Evolutionary conservation across 805 yeast genomes (phyloP), one percentile per base, ranked within the genome.

Genomic region (Candida alai): DNA sequence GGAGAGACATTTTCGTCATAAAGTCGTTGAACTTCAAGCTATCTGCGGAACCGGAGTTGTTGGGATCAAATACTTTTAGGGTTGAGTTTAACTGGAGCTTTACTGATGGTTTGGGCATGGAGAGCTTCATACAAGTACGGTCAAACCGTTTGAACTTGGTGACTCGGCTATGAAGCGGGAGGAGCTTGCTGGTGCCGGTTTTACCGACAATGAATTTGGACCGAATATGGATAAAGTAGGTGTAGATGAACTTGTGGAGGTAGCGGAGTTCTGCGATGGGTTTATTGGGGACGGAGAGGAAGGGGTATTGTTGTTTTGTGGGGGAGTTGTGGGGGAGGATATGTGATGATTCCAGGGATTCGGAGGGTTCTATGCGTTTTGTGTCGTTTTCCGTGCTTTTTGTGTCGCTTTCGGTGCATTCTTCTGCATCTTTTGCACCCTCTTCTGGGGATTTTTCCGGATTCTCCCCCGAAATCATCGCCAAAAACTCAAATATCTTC

Each of bases 1-100:
- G 70, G 29, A 74, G 61, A 0, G 86, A 65, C 57, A 78, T 72
- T 36, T 76, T 78, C 17, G 77, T 72, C 86, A 87, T 80, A 44
- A 84, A 84, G 37, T 86, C 94, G 46, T 75, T 78, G 17, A 80
- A 62, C 37, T 73, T 74, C 32, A 74, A 72, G 22, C 62, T 65
- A 16, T 26, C 31, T 11, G 5, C 21, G n/a, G 21, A 34, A 24
- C 73, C 74, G 30, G 60, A 64, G 30, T 69, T 68, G 22, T 70
- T 70, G 10, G 56, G 40, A 35, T 64, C 69, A 17, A 49, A 47
- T 6, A 44, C 44, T 37, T 70, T 73, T 21, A 76, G 68, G 12
- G 68, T 65, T 4, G 68, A 65, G 1, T 82, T 76, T 13, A 80
- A 73, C 39, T 76, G 78, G 37, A 76, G 73, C 8, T 75, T 76